Conservation (phyloP, 495 filamentous ascomycete genomes). For the Stereocaulon alpinum region DNA sequence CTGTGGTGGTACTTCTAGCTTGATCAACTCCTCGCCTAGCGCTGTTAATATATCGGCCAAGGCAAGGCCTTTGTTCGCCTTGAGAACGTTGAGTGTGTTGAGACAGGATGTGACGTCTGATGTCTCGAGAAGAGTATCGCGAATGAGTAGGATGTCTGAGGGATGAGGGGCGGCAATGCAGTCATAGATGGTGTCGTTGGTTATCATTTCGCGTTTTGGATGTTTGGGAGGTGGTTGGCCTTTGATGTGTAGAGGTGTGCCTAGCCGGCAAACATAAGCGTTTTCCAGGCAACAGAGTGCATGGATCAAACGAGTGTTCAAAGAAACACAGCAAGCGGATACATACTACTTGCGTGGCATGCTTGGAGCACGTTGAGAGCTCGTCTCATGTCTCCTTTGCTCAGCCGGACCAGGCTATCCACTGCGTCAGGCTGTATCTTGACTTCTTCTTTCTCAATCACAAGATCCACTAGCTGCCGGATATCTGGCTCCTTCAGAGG, state of each 20-base stretch:
- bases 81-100: conserved; percentile 74
- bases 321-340: conserved; percentile 1
- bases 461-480: conserved; percentile 69
- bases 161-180: conserved; percentile 96
- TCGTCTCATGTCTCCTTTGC: conserved; percentile 91
- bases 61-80: conserved; percentile 77
- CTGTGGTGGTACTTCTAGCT: conserved; percentile 75
- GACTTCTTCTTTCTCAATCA: conserved; percentile 79
- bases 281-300: background rate
- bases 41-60: conserved; percentile 87
- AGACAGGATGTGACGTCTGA: conserved; percentile 81
- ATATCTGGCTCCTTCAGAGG: conserved; percentile 86
- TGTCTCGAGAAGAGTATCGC: conserved; percentile 68
- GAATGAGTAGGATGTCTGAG: conserved; percentile 73
- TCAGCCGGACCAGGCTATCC: conserved; percentile 71
- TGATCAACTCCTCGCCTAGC: conserved; percentile 67
- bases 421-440: conserved; percentile 70
- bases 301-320: background rate
- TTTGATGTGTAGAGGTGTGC: conserved; percentile 63
- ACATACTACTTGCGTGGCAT: conserved; percentile 82
- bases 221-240: conserved; percentile 40
- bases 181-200: conserved; percentile 85
- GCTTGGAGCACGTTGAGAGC: conserved; percentile 94
- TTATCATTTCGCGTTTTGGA: conserved; percentile 66
- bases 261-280: conserved; percentile 20